phyloP scores from a whole-genome alignment of 169 alveolate species.

The Babesia microti region DNA sequence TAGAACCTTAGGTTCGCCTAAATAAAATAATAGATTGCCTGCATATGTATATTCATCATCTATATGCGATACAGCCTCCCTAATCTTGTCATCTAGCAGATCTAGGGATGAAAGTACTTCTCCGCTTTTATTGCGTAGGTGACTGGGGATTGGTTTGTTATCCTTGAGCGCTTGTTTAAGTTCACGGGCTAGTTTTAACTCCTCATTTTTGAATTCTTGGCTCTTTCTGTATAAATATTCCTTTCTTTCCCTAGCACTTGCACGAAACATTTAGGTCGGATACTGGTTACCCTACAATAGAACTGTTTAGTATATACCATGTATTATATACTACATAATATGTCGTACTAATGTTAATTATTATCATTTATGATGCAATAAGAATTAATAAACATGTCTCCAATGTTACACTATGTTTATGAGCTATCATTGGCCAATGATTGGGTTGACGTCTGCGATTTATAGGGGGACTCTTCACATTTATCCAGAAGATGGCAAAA shows the following conservation, averaged over 20 bases:
- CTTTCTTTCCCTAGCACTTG: slow-evolving; percentile 39
- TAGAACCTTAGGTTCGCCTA: slow-evolving; percentile 82
- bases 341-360: neutral
- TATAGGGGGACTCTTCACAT: slow-evolving; percentile 52
- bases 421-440: slow-evolving; percentile 2
- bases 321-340: neutral
- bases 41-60: slow-evolving; percentile 47
- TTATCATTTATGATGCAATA: neutral
- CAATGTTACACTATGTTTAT: neutral
- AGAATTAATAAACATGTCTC: slow-evolving; percentile 1
- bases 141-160: slow-evolving; percentile 44
- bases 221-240: slow-evolving; percentile 41
- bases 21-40: slow-evolving; percentile 15
- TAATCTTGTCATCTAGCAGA: slow-evolving; percentile 24
- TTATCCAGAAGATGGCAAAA: slow-evolving; percentile 59
- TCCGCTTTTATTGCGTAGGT: slow-evolving; percentile 38
- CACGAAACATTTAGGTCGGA: slow-evolving; percentile 24
- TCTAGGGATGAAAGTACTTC: slow-evolving; percentile 40
- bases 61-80: slow-evolving; percentile 38
- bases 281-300: neutral
- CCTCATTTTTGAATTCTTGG: slow-evolving; percentile 24
- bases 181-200: slow-evolving; percentile 37
- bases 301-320: neutral
- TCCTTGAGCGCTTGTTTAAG: slow-evolving; percentile 34
- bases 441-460: neutral